phyloP scores from a whole-genome alignment of 106 monocot genomes.

The Agapanthus africanus region DNA sequence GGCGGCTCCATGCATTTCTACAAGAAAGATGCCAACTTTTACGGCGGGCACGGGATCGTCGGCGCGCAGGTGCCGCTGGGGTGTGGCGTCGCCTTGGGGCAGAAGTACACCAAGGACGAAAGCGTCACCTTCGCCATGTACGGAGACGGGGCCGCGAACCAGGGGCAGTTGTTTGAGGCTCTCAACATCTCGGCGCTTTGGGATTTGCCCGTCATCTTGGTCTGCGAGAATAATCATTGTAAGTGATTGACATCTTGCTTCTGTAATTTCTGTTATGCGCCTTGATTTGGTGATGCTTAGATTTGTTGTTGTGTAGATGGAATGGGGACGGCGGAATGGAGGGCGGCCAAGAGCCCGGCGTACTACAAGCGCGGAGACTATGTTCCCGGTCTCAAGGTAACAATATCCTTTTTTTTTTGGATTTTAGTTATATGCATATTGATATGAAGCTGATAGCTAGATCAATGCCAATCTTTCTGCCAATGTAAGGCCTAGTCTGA shows the following conservation, averaged over 20 bases:
- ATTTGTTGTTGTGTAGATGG: constrained; percentile 30
- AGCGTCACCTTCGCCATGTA: neutral
- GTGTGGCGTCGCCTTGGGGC: constrained; percentile 55
- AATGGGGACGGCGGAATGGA: constrained; percentile 11
- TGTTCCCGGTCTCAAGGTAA: neutral
- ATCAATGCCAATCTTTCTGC: no score
- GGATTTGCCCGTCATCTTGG: constrained; percentile 58
- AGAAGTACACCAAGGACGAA: constrained; percentile 33
- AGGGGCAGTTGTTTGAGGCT: constrained; percentile 2
- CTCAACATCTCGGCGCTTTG: no score
- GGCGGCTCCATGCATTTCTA: constrained; percentile 24
- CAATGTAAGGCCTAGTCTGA: no score
- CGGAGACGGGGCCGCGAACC: neutral
- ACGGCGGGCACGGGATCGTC: constrained; percentile 67
- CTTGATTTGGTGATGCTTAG: neutral
- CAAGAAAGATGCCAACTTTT: constrained; percentile 55
- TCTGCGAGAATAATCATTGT: constrained; percentile 1
- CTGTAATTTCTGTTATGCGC: neutral
- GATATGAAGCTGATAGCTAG: no score
- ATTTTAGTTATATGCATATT: neutral
- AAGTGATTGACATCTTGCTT: neutral
- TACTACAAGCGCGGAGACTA: neutral
- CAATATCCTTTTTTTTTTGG: neutral
- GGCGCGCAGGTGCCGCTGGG: constrained; percentile 71
- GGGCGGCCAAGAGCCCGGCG: neutral